These are phyloP conservation scores for Xylariomycetidae sp. DNA, from an alignment of 2,329 filamentous ascomycete genomes.

Conservation along the genomic window DNA sequence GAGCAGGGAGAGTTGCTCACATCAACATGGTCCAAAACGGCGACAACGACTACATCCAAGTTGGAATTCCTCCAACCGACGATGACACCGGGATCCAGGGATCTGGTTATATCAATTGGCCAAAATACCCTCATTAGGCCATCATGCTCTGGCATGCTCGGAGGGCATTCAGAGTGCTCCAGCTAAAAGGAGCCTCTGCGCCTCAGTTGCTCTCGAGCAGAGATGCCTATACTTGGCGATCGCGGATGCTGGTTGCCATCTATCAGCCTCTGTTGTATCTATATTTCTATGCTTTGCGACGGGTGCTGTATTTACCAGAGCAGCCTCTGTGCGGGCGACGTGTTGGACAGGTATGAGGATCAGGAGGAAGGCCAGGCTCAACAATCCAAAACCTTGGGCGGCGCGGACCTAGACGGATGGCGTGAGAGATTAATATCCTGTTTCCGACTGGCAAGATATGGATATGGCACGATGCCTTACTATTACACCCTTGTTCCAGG, in stretches of 20 bases:
- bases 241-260: conserved; percentile 92
- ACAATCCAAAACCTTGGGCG: conserved; percentile 75
- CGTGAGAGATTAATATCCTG: too few relatives aligned
- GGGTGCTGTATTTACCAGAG: conserved; percentile 86
- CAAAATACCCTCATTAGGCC: conserved; percentile 98
- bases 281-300: conserved; percentile 73
- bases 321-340: conserved; percentile 74
- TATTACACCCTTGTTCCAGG: conserved; percentile 97
- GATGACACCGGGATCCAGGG: conserved; percentile 73
- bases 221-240: conserved; percentile 73
- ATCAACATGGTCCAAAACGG: conserved; percentile 86
- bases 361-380: conserved; percentile 80
- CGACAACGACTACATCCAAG: conserved; percentile 84
- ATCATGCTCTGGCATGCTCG: conserved; percentile 69
- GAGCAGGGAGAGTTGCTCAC: conserved; percentile 46
- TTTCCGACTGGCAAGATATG: not conserved
- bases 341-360: conserved; percentile 80
- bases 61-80: conserved; percentile 95
- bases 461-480: conserved; percentile 55
- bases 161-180: conserved; percentile 25
- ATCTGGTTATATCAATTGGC: conserved; percentile 78
- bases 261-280: conserved; percentile 91
- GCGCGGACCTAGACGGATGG: conserved; percentile 64
- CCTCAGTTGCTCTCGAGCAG: conserved; percentile 90
- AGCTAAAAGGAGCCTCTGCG: conserved; percentile 87